These are phyloP conservation scores for Gremmenia infestans DNA, from an alignment of 2,329 filamentous ascomycete genomes.

Conservation along the genomic window DNA sequence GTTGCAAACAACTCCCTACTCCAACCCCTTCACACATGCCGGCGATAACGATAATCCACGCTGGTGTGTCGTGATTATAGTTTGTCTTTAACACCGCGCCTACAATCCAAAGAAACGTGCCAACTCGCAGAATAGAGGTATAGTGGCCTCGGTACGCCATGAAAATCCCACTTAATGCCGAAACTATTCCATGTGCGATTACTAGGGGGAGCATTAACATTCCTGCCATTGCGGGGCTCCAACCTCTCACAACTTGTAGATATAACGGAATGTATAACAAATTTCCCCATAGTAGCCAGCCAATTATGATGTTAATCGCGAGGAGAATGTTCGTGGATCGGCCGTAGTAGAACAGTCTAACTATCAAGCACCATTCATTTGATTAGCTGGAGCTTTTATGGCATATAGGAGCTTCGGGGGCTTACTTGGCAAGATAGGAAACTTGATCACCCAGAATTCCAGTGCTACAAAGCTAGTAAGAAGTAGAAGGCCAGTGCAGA, in stretches of 20 bases:
- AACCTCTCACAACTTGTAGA: slow-evolving; percentile 2
- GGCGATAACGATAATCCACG: background rate
- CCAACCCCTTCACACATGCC: background rate
- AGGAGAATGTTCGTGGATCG: slow-evolving; percentile 8
- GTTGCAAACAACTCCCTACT: background rate
- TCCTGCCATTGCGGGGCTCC: background rate
- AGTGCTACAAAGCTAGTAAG: slow-evolving; percentile 41
- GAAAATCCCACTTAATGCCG: background rate
- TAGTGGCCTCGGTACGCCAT: background rate
- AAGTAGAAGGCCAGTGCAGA: slow-evolving; percentile 24
- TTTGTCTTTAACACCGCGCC: background rate
- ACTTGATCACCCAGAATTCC: slow-evolving; percentile 45
- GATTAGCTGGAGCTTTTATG: background rate
- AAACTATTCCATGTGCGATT: background rate
- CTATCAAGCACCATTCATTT: background rate
- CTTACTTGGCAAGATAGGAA: slow-evolving; percentile 65
- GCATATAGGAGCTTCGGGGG: background rate
- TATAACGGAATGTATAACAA: slow-evolving; percentile 4
- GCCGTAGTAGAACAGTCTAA: slow-evolving; percentile 3
- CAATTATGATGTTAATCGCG: background rate
- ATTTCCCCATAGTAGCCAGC: slow-evolving; percentile 3
- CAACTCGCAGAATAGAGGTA: background rate
- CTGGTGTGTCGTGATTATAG: background rate
- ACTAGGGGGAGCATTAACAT: slow-evolving; percentile 3
- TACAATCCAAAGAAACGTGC: background rate